Base-by-base conservation (phyloP, 768 basidiomycete species). In the Rhodotorula paludigena region DNA sequence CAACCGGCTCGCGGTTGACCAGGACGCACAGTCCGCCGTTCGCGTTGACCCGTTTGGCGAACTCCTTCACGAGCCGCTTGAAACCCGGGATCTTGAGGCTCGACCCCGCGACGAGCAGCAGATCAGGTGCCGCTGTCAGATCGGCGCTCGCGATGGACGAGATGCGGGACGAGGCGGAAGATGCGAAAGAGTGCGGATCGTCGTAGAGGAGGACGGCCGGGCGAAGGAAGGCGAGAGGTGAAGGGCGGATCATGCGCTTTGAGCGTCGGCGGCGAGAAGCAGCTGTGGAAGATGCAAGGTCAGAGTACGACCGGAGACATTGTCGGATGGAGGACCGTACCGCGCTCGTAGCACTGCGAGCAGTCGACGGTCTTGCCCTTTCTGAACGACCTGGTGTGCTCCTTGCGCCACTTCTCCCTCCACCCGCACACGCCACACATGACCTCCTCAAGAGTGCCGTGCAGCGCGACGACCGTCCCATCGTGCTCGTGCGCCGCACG, bases 101-200 rank as follows among this genome's bases (percentile, higher is more conserved):
- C 20, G 96, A 98, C 23, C 94, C 94, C 88, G 97, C 93, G 74
- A 99, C 88, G 74, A 99, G 86, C 44, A 99, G 81, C 81, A 94
- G 83, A 77, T 97, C 94, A 3, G 96, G 96, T 75, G n/a, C 42
- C 57, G 85, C 85, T 18, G 81, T 77, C 10, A 96, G 77, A 77
- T 99, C 94, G n/a, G 82, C 80, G 8, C 84, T 81, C 72, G 91
- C 87, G 2, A 94, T 87, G 48, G 79, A 77, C 38, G 89, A 92
- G 72, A 98, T 97, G 23, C 60, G 28, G 10, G 39, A 15, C 53
- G 92, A 88, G 72, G 90, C 30, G 89, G 82, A 14, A 89, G 92
- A 79, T 92, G 47, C 9, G 87, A 36, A 33, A 4, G 51, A 45
- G 28, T 57, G 28, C 5, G 67, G 84, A 78, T 99, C 94, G 76